These are phyloP conservation scores for Fabrea salina DNA, from an alignment of 169 alveolate genomes.

Conservation along the genomic window DNA sequence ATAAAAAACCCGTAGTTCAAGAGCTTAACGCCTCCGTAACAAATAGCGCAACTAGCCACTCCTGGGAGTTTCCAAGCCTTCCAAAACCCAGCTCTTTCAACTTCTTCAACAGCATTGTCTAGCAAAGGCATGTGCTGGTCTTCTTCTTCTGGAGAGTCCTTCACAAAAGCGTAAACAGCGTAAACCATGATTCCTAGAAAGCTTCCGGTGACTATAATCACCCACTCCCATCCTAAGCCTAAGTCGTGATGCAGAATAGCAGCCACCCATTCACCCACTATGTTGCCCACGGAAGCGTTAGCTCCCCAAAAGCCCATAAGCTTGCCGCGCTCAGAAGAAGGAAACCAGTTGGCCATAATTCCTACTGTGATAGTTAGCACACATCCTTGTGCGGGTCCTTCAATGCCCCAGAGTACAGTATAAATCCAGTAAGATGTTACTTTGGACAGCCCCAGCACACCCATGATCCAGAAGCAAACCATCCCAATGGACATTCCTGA, in stretches of 20 bases:
- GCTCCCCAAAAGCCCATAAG: constrained; percentile 58
- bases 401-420: constrained; percentile 29
- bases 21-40: constrained; percentile 38
- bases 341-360: constrained; percentile 51
- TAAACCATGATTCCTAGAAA: no score
- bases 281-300: constrained; percentile 50
- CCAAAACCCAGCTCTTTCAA: constrained; percentile 29
- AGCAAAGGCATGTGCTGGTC: constrained; percentile 20
- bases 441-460: constrained; percentile 10
- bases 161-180: constrained; percentile 2
- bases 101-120: background rate
- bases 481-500: constrained; percentile 25
- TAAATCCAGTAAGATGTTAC: background rate
- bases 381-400: constrained; percentile 42
- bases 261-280: constrained; percentile 44
- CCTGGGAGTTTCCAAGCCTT: constrained; percentile 61
- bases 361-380: constrained; percentile 44
- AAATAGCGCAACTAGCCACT: constrained; percentile 40
- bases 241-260: constrained; percentile 12
- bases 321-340: constrained; percentile 40
- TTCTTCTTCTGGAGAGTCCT: background rate
- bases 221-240: constrained; percentile 35
- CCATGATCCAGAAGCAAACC: background rate
- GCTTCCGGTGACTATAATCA: constrained; percentile 29
- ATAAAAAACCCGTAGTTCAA: constrained; percentile 37